Base-by-base conservation (phyloP, 83 land plant species). In the Diphasiastrum complanatum region DNA sequence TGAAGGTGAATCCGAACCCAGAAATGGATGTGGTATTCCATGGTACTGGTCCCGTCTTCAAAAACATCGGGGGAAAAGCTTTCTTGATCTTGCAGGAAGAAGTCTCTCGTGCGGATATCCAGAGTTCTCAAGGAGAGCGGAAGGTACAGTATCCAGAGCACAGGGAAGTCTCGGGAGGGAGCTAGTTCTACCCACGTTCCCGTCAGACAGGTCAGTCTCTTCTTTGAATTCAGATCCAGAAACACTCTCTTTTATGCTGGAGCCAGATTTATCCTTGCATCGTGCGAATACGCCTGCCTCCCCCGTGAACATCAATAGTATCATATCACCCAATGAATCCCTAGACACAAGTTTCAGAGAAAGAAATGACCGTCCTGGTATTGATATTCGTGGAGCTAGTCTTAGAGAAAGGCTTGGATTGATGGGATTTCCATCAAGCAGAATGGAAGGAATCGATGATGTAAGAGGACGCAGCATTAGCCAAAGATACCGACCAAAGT, bases 11-110 rank as follows among this genome's bases (percentile, higher is more conserved):
- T 67, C 63, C 45, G 87, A 85, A 46, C 77, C 79, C 0, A 61
- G 82, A 0, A 73, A 85, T 49, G 85, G 91, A 41, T 85, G 95
- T 65, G 90, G 90, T 4, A 70, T 85, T 61, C 75, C 83, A 60
- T 83, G 91, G 48, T 80, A 80, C 37, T 83, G 84, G 83, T 69
- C 90, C 6, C 59, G 79, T 59, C 59, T 71, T n/a, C 76, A 78
- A 46, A 79, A 64, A 51, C 47, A 49, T 34, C 67, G 55, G 30
- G 57, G 73, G 12, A 56, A 20, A 20, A 2, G 12, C 2, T 34
- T 65, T 23, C 14, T 65, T n/a, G 69, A 66, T 11, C 22, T 65
- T 5, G 64, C 68, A 10, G 68, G 68, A 16, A 68, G 79, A 73
- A 85, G 90, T 58, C 12, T 65, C 19, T 18, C 65, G 10, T 67